Evolutionary conservation across 805 yeast genomes (phyloP), one percentile per base, ranked within the genome.

Genomic region (Wickerhamomyces alni): DNA sequence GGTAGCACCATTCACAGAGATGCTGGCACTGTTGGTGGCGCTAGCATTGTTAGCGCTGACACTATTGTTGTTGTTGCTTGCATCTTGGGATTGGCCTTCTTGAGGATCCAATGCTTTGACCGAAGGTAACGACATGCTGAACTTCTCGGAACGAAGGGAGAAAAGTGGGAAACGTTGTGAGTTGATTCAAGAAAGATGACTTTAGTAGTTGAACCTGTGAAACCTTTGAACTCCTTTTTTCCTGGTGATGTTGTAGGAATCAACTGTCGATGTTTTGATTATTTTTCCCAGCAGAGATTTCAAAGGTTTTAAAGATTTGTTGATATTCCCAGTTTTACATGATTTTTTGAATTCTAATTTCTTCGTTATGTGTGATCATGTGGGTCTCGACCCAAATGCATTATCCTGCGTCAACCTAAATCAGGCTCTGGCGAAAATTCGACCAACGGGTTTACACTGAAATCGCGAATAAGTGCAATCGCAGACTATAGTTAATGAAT

Each of bases 21-120:
- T 54, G 50, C 8, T 55, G 49, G 26, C 43, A 50, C 35, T 45
- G 59, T 36, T 51, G 56, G 33, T 51, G 55, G 27, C 13, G 19
- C 16, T 22, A 16, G 32, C 22, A 26, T 42, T 41, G 37, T 39
- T 44, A 30, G 21, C 29, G 33, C 25, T 25, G 17, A 37, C 42
- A 16, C 26, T 31, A 17, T 31, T 31, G n/a, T 37, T 44, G 34
- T 28, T 33, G 35, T 35, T 15, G 33, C 25, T 35, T 26, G 37
- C 17, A 17, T 30, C 33, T 18, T 17, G 27, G 11, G 8, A 11
- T 24, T 22, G 28, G 12, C 24, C 33, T 6, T 30, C 24, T 17
- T 30, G 31, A 15, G 31, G 13, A 28, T 28, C 31, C 13, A 28
- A 16, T 6, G 31, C 31, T 28, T 28, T 28, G 11, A 28, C 31